A percentile compares a stretch with the other conserved stretches of the same genome.
Conservation (phyloP, 2,329 filamentous ascomycete genomes). For the Penicillium brevicompactum region DNA sequence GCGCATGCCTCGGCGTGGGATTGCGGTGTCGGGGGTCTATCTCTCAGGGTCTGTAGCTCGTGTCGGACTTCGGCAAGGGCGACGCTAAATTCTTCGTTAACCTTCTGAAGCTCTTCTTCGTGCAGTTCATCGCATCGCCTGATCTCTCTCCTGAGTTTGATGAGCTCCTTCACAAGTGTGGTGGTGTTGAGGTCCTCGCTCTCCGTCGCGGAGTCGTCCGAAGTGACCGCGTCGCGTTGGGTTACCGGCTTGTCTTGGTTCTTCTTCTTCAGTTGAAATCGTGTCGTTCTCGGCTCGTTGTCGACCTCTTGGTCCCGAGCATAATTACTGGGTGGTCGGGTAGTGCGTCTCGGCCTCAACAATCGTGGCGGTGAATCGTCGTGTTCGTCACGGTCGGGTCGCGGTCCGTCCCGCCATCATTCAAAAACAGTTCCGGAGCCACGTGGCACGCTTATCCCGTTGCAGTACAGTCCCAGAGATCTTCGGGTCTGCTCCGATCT, state of each 20-base stretch:
- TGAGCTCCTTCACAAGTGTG: conserved; percentile 21
- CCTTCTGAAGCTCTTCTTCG: conserved; percentile 22
- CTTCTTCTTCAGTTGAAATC: conserved; percentile 17
- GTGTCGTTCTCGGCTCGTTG: conserved; percentile 17
- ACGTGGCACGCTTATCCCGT: too few relatives aligned
- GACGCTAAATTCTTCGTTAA: conserved; percentile 21
- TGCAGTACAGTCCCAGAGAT: too few relatives aligned
- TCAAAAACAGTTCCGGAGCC: too few relatives aligned
- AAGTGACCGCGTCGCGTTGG: conserved; percentile 18
- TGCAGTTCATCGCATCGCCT: conserved; percentile 22
- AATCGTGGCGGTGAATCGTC: too few relatives aligned
- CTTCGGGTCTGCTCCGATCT: too few relatives aligned
- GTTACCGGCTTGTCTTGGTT: conserved; percentile 11
- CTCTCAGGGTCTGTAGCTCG: neutral
- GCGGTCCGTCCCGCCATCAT: too few relatives aligned
- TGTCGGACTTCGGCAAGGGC: conserved; percentile 20
- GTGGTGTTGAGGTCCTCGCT: conserved; percentile 16
- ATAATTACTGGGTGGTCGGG: conserved; percentile 19
- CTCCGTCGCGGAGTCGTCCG: conserved; percentile 12
- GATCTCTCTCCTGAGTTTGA: conserved; percentile 27
- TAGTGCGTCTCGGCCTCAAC: conserved; percentile 14
- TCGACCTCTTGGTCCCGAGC: conserved; percentile 22
- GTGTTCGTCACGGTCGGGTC: conserved; percentile 8
- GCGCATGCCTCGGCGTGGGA: conserved; percentile 12
- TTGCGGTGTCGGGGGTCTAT: conserved; percentile 18